phyloP scores from a whole-genome alignment of 768 basidiomycete species.

The Asterophora lycoperdoides region DNA sequence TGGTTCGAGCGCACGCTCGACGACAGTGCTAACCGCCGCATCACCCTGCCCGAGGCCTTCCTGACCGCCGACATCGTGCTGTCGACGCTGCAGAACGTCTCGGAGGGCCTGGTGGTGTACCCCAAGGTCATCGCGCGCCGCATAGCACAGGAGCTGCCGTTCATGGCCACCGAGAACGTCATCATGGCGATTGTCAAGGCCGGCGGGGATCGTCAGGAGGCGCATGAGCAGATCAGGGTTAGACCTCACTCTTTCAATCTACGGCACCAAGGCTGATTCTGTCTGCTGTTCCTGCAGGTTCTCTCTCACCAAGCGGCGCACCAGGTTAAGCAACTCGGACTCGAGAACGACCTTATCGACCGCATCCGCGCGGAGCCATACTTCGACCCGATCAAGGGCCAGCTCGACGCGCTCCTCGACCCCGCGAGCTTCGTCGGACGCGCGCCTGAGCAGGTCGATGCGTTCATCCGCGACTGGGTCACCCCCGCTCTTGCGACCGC shows the following conservation, averaged over 20 bases:
- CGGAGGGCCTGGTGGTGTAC: slow-evolving; percentile 99
- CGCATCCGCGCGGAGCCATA: slow-evolving; percentile 78
- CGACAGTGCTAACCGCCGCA: slow-evolving; percentile 95
- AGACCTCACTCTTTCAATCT: slow-evolving; percentile 18
- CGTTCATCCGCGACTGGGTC: slow-evolving; percentile 85
- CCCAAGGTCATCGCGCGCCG: slow-evolving; percentile 91
- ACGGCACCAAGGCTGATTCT: not conserved
- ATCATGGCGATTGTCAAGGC: slow-evolving; percentile 98
- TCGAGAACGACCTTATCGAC: slow-evolving; percentile 93
- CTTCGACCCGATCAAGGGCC: slow-evolving; percentile 81
- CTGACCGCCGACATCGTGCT: slow-evolving; percentile 95
- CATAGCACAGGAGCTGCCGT: slow-evolving; percentile 92
- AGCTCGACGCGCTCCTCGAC: slow-evolving; percentile 77
- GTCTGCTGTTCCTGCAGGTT: slow-evolving; percentile 42
- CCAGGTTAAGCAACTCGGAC: slow-evolving; percentile 91
- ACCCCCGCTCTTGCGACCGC: slow-evolving; percentile 65
- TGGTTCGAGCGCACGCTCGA: slow-evolving; percentile 99
- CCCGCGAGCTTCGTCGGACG: slow-evolving; percentile 89
- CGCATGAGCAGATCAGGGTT: slow-evolving; percentile 92
- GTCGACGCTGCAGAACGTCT: slow-evolving; percentile 93
- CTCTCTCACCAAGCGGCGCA: slow-evolving; percentile 92
- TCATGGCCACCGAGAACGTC: slow-evolving; percentile 99
- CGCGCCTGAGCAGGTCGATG: slow-evolving; percentile 93
- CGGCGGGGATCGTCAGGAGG: slow-evolving; percentile 93
- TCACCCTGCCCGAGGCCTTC: slow-evolving; percentile 96